Base-by-base conservation (phyloP, 1,284 basidiomycete genomes). In the Polyporus tsugae region DNA sequence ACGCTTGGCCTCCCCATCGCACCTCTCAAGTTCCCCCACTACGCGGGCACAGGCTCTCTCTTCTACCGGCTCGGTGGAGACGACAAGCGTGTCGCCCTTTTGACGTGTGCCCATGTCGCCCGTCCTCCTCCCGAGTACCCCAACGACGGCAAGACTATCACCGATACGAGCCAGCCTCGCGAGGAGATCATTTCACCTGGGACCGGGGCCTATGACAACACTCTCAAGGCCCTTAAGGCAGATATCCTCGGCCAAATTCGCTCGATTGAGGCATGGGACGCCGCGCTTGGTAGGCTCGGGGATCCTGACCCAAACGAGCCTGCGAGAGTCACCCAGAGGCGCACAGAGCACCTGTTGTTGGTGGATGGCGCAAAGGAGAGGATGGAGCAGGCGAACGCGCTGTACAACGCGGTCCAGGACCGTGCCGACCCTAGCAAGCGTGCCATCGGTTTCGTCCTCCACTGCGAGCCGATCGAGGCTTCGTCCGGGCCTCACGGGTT, bases 401-500 rank as follows among this genome's bases (percentile, higher is more conserved):
- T 83, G 64, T 77, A 79, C 68, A 46, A 66, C 4, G 6, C 4
- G 17, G 42, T 44, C 42, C 17, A 44, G 42, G 17, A n/a, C 42
- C 64, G 67, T 49, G 74, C 68, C 61, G 72, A 49, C 11, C 61
- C 66, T 44, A 68, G 70, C 55, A 67, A 76, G 70, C 80, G 82
- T 64, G 68, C 76, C 41, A 71, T 83, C 55, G 82, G 82, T 57
- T 75, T 70, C 64, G 79, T 83, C 59, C 63, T 82, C 39, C 78
- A 80, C 73, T 70, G 76, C 62, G 74, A 72, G 53, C 60, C 63
- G 35, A 80, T 81, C 67, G 74, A 72, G 49, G 75, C 75, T 73
- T 62, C 66, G 13, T n/a, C 9, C 60, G 77, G 63, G 55, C 71
- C 74, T 59, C 15, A 73, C 69, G n/a, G 44, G 29, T 80, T 75